Evolutionary conservation across 1,284 basidiomycete species (phyloP), one percentile per base, ranked within the genome.

Genomic region (Xerocomus minutiporus): DNA sequence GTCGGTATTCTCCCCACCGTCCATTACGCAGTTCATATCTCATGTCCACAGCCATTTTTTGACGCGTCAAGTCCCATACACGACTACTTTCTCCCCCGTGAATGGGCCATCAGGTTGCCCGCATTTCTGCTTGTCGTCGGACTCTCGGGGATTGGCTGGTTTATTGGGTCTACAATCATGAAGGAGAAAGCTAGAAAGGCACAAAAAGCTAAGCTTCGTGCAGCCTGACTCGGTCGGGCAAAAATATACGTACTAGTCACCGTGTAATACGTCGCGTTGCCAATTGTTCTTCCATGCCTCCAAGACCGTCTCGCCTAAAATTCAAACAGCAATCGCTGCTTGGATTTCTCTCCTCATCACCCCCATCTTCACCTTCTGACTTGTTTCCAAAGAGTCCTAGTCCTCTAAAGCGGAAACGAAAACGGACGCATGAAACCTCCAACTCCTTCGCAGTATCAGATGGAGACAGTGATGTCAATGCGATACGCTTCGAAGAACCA

Each of bases 71-170:
- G 83, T 60, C 76, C 83, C 11, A 74, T 96, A 36, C 91, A 95
- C 59, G 63, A 63, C 47, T 83, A 81, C 69, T 97, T 97, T 68
- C 94, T 91, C 0, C 67, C 88, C 8, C 79, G 94, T 52, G 91
- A 94, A 74, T 97, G 93, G 93, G 94, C 92, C 5, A 76, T 96
- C 36, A 82, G 89, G 28, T 69, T 95, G 38, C 93, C 94, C 36
- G 89, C 91, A 1, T 81, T 92, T 64, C 74, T 93, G 35, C 80
- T 97, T 5, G 76, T 93, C 7, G 64, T 89, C 7, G 93, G 93
- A 13, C 71, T 95, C 44, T 77, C 84, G 8, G 85, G 77, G 15
- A 85, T 97, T 45, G 89, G 88, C 8, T 66, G 79, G 35, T 94
- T 97, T 69, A 72, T 96, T 31, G 90, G 87, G 3, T 76, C 73